Evolutionary conservation across 2,329 filamentous ascomycete species (phyloP).

Genomic region (Pestalotiopsis sp.): DNA sequence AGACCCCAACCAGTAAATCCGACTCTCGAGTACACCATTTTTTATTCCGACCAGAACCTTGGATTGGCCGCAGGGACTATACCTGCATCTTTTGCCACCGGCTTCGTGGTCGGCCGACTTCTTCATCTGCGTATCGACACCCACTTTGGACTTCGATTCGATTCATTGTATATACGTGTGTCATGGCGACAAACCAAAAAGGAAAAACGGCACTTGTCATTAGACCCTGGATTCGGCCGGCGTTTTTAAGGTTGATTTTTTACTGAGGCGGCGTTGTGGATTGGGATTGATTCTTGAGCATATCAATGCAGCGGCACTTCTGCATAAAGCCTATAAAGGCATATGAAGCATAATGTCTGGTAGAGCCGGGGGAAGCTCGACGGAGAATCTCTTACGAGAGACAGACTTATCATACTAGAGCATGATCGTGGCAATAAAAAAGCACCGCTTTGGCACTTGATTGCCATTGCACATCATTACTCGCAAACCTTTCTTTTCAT

Average conservation of each 20-base stretch:
- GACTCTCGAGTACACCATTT: neutral
- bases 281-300: constrained; percentile 14
- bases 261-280: constrained; percentile 16
- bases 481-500: neutral
- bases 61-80: neutral
- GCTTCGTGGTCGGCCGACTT: constrained; percentile 18
- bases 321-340: neutral
- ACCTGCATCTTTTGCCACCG: constrained; percentile 9
- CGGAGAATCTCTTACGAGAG: neutral
- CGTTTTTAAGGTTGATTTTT: constrained; percentile 22
- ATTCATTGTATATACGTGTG: constrained; percentile 22
- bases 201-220: constrained; percentile 19
- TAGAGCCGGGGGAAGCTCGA: constrained; percentile 3
- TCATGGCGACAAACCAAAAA: constrained; percentile 17
- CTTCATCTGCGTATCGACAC: constrained; percentile 23
- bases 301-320: constrained; percentile 8
- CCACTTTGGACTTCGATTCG: constrained; percentile 22
- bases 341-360: constrained; percentile 11
- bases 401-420: constrained; percentile 9
- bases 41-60: neutral
- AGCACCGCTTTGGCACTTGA: constrained; percentile 1
- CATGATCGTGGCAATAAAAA: constrained; percentile 3
- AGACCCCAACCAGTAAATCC: constrained; percentile 29
- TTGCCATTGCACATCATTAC: neutral
- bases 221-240: constrained; percentile 20